phyloP scores from a whole-genome alignment of 1,284 basidiomycete species.

The Phellinidium pouzarii region DNA sequence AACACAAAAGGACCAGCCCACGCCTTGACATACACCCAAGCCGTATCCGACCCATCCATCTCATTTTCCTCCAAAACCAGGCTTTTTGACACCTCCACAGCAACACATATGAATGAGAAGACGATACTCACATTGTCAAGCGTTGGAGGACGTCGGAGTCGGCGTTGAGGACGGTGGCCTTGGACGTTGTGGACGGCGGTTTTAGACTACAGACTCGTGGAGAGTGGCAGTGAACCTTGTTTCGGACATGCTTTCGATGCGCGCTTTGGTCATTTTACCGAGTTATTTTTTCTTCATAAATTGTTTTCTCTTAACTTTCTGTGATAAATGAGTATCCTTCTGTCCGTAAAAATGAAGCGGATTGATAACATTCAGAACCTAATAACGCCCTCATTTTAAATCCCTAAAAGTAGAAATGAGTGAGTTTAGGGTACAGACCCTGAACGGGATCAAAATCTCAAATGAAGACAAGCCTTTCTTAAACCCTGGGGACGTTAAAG shows the following conservation, averaged over 20 bases:
- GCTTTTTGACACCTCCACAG: not conserved
- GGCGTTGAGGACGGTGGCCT: constrained; percentile 2
- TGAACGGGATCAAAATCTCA: too few species aligned
- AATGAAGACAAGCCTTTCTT: too few species aligned
- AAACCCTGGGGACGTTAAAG: too few species aligned
- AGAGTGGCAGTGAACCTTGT: not conserved
- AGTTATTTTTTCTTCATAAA: not conserved
- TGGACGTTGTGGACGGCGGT: constrained; percentile 2
- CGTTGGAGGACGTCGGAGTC: not conserved
- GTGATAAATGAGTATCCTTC: too few species aligned
- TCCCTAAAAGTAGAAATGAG: too few species aligned
- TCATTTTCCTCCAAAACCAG: not conserved
- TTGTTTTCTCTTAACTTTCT: not conserved
- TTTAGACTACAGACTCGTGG: not conserved
- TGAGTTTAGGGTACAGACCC: too few species aligned
- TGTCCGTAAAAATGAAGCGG: too few species aligned
- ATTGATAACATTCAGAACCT: too few species aligned
- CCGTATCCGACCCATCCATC: constrained; percentile 1
- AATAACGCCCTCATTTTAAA: too few species aligned
- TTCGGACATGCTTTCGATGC: not conserved
- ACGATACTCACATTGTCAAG: constrained; percentile 8
- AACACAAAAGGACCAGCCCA: not conserved
- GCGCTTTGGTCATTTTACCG: not conserved
- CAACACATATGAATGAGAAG: not conserved
- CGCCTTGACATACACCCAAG: not conserved